A percentile compares a stretch with the other conserved stretches of the same genome.
phyloP scores from a whole-genome alignment of 2,329 filamentous ascomycete genomes.

The Fusarium armeniacum region DNA sequence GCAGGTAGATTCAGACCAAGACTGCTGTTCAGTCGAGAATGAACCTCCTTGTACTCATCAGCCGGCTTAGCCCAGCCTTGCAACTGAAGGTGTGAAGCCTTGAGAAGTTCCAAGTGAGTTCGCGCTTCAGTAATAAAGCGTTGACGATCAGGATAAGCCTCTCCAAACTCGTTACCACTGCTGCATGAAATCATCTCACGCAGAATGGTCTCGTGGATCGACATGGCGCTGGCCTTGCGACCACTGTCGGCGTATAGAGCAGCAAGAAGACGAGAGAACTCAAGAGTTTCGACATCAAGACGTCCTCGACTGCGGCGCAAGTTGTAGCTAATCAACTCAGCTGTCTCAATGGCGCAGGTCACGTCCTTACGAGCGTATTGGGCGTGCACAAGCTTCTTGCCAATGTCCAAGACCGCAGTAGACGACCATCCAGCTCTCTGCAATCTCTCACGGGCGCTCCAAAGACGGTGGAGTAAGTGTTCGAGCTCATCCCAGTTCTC shows the following conservation, averaged over 20 bases:
- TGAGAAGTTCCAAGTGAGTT: conserved; percentile 44
- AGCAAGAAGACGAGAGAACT: conserved; percentile 46
- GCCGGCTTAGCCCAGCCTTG: conserved; percentile 40
- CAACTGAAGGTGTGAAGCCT: conserved; percentile 35
- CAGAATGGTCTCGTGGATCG: conserved; percentile 41
- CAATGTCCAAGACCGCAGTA: conserved; percentile 42
- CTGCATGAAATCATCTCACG: conserved; percentile 44
- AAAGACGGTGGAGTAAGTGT: conserved; percentile 44
- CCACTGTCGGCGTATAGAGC: conserved; percentile 37
- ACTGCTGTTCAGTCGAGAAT: conserved; percentile 33
- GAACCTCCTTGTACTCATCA: conserved; percentile 39
- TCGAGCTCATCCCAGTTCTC: conserved; percentile 62
- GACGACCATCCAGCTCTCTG: conserved; percentile 44
- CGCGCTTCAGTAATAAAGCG: conserved; percentile 33
- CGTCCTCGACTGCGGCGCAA: conserved; percentile 46
- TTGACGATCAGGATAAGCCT: conserved; percentile 28
- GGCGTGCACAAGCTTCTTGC: conserved; percentile 45
- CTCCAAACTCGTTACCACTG: conserved; percentile 14
- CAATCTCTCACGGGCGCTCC: conserved; percentile 43
- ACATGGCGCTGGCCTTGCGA: conserved; percentile 38
- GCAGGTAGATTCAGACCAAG: conserved; percentile 36
- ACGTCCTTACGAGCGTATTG: conserved; percentile 36
- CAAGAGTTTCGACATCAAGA: conserved; percentile 47
- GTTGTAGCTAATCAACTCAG: conserved; percentile 49
- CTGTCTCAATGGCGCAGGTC: conserved; percentile 42